Base-by-base conservation (phyloP, 257 asterid species). In the Nemophila menziesii region DNA sequence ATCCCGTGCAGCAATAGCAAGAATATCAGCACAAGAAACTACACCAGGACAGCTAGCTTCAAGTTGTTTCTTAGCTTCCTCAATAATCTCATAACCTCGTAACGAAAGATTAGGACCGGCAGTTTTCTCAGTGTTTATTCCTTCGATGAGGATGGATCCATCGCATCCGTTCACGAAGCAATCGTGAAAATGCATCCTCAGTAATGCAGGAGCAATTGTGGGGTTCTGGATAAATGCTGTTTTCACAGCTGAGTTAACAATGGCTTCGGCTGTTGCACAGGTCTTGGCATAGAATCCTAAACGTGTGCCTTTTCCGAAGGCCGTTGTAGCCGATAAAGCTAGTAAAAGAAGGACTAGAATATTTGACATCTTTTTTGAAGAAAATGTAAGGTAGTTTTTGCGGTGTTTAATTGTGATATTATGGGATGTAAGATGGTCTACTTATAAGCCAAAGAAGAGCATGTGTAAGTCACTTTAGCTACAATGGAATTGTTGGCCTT, bases 111-210 rank as follows among this genome's bases (percentile, higher is more conserved):
- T 87, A 2, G 74, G 70, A 0, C 46, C 46, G 0, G 83, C 84
- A 0, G 83, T 62, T 64, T 45, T 80, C 65, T 82, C 93, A 0
- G 95, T 50, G 51, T 22, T 10, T 5, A 65, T 0, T 0, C 97
- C 97, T 5, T 52, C 44, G 10, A 87, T 60, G 49, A 87, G 83
- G 11, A 83, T 73, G 16, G 97, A 87, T 2, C 33, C 97, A n/a
- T 87, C 95, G 22, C 97, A 87, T 0, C 95, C 97, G 20, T 63
- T 78, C 7, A 87, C 93, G 8, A 87, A 87, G 46, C 97, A 87
- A 14, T 87, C 97, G 44, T 87, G 97, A 48, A 87, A 87, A 57
- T 68, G 93, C 87, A 87, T 66, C 46, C 97, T 71, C 0, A 87
- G 83, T 20, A 87, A 16, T 0, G 83, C 93, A 0, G 97, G 78